A percentile compares a stretch with the other conserved stretches of the same genome.
Evolutionary conservation across 305 asterid species (phyloP).

Genomic region (Solanum aculeatissimum): DNA sequence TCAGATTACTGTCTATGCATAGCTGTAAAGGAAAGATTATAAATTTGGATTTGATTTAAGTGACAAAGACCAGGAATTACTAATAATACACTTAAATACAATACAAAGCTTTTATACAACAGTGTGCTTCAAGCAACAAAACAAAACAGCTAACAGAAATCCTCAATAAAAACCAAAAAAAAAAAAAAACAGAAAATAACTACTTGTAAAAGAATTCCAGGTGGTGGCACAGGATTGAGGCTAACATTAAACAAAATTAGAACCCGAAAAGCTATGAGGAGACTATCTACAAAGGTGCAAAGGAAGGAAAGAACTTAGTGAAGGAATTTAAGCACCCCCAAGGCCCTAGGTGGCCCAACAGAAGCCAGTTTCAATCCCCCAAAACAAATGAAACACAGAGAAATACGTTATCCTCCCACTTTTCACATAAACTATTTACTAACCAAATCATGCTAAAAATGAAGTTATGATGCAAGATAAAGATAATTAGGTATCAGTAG

Average conservation of each 20-base stretch:
- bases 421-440: not conserved
- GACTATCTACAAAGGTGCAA: not conserved
- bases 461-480: not conserved
- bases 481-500: not conserved
- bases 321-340: not conserved
- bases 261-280: not conserved
- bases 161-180: not conserved
- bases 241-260: not conserved
- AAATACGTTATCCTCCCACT: not conserved
- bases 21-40: not conserved
- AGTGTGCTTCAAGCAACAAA: not conserved
- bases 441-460: not conserved
- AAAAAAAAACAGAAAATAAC: not conserved
- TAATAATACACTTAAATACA: not conserved
- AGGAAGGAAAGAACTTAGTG: not conserved
- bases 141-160: not conserved
- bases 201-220: not conserved
- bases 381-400: not conserved
- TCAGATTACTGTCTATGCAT: not conserved
- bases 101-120: not conserved
- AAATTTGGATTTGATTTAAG: not conserved
- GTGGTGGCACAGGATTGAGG: not conserved
- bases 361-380: not conserved
- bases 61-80: not conserved
- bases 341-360: not conserved